Base-by-base conservation (phyloP, 83 land plant genomes). In the Picea abies region DNA sequence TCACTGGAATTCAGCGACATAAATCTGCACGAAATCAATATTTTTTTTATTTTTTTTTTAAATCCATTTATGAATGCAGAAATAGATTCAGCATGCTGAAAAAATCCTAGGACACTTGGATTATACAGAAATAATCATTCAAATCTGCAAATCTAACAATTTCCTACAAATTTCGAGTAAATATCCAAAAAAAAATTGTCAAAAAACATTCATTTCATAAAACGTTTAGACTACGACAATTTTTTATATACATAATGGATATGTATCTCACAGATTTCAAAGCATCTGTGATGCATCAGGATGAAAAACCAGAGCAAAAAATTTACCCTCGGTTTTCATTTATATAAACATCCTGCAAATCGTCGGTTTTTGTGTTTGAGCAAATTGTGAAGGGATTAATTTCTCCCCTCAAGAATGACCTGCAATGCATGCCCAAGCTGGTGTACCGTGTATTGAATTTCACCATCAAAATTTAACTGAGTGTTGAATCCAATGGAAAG, bases 401-500 rank as follows among this genome's bases (percentile, higher is more conserved):
- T 62, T 63, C 41, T 26, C 84, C 89, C 95, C 84, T 84, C 58
- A n/a, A 92, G 49, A 26, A 96, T 86, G 41, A 92, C 76, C 60
- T 84, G 81, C 12, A 96, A 88, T 15, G 77, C 82, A 29, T 84
- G 85, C 22, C 73, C 81, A 20, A 94, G 86, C 65, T 92, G 83
- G 15, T 83, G 91, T 6, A 88, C 90, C 2, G 88, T 58, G 44
- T 92, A 91, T 4, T 78, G 84, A 0, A 89, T 63, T 81, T 86
- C 44, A 65, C 95, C 99, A 67, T 95, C 93, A 75, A 97, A 95
- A 23, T 97, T 97, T 17, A 97, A 58, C 82, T 97, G 98, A 7
- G 94, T 89, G 85, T 95, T 97, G 89, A 97, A 97, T 0, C 99
- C 99, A 37, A 95, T 64, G 26, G 80, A 80, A 22, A 92, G 85